Conservation (phyloP, 1,139 yeast species). For the Scheffersomyces titani region DNA sequence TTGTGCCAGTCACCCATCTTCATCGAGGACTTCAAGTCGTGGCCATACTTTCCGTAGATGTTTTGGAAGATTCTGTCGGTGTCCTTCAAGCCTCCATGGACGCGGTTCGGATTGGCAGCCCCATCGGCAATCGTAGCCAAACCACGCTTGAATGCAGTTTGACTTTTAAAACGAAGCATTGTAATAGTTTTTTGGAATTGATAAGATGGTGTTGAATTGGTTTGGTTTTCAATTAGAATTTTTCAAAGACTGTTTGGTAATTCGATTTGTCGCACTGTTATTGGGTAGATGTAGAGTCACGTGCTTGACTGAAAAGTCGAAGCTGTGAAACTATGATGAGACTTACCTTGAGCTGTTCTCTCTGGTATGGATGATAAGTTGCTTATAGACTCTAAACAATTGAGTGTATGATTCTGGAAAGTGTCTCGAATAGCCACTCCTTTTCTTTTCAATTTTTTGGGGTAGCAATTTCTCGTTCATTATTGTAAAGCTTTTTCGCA, state of each 20-base stretch:
- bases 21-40: constrained; percentile 70
- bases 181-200: background rate
- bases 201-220: background rate
- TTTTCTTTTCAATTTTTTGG: too few species aligned
- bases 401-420: too few species aligned
- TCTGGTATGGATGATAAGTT: background rate
- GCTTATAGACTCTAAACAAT: too few species aligned
- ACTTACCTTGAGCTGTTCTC: background rate
- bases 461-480: too few species aligned
- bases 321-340: constrained; percentile 4
- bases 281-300: constrained; percentile 11
- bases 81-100: constrained; percentile 76
- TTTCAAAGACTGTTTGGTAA: background rate
- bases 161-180: background rate
- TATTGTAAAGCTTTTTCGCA: too few species aligned
- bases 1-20: constrained; percentile 90
- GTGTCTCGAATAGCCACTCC: too few species aligned
- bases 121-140: constrained; percentile 49
- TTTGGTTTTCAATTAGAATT: background rate
- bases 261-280: constrained; percentile 14
- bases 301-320: background rate
- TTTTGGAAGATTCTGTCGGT: constrained; percentile 87
- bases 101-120: constrained; percentile 55
- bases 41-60: constrained; percentile 72
- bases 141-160: constrained; percentile 22